Conservation (phyloP, 345 rosid genomes). For the Eucalyptus regnans region DNA sequence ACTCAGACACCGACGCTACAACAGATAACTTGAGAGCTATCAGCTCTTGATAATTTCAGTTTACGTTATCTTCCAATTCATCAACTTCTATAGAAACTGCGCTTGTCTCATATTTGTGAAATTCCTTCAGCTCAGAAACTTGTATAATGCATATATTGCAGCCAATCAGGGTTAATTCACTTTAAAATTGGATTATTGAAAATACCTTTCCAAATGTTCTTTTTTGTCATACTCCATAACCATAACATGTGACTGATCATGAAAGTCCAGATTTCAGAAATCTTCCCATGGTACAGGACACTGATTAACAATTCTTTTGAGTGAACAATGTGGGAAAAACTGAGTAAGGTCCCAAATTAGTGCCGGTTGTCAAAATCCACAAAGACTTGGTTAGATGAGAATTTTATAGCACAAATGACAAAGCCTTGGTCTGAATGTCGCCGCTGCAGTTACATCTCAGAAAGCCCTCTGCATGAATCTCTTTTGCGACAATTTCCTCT, state of each 20-base stretch:
- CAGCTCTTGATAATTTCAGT: neutral
- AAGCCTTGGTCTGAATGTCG: neutral
- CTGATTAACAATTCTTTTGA: neutral
- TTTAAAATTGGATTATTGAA: neutral
- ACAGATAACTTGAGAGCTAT: neutral
- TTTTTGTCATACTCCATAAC: neutral
- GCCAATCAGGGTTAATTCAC: neutral
- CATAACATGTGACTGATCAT: neutral
- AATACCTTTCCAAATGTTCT: neutral
- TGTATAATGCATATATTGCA: neutral
- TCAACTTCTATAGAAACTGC: neutral
- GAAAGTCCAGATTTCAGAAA: neutral
- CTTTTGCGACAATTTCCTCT: neutral
- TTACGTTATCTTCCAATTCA: neutral
- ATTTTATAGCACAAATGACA: neutral
- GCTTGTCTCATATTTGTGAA: neutral
- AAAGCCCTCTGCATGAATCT: neutral
- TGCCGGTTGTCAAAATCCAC: neutral
- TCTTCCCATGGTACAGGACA: rapidly evolving
- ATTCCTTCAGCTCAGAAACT: neutral
- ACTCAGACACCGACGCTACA: neutral
- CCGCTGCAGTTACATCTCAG: neutral
- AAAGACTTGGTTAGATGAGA: neutral
- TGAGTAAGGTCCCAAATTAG: neutral
- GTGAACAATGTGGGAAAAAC: neutral